phyloP scores from a whole-genome alignment of 306 rosid species.

The Cucumis sativus region DNA sequence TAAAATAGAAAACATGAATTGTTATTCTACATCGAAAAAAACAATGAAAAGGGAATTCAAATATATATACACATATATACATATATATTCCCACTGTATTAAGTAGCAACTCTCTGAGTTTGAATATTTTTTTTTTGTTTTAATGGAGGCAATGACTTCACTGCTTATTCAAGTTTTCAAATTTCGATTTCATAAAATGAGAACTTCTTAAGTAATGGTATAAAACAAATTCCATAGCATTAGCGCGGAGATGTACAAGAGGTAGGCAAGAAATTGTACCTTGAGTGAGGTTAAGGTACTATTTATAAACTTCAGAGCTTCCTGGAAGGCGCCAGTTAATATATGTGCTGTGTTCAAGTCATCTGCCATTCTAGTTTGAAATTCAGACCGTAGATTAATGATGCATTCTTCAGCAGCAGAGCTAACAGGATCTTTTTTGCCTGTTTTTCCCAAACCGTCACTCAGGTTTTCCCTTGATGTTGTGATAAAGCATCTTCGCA shows the following conservation, averaged over 20 bases:
- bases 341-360: slow-evolving; percentile 84
- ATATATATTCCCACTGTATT: background rate
- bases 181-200: background rate
- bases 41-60: background rate
- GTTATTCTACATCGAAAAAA: background rate
- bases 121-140: background rate
- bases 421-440: slow-evolving; percentile 26
- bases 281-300: slow-evolving; percentile 52
- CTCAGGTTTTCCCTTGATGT: slow-evolving; percentile 32
- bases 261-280: slow-evolving; percentile 22
- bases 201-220: background rate
- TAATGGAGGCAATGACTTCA: background rate
- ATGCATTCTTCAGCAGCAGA: slow-evolving; percentile 58
- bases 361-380: slow-evolving; percentile 75
- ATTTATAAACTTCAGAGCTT: slow-evolving; percentile 65
- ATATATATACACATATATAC: background rate
- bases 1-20: background rate
- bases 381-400: slow-evolving; percentile 44
- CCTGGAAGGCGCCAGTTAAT: slow-evolving; percentile 76
- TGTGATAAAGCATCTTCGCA: slow-evolving; percentile 49
- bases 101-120: background rate
- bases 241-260: background rate
- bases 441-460: slow-evolving; percentile 28
- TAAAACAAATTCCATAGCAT: background rate
- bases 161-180: background rate